phyloP scores from a whole-genome alignment of 78 protist genomes.

The Dictyostelium purpureum region DNA sequence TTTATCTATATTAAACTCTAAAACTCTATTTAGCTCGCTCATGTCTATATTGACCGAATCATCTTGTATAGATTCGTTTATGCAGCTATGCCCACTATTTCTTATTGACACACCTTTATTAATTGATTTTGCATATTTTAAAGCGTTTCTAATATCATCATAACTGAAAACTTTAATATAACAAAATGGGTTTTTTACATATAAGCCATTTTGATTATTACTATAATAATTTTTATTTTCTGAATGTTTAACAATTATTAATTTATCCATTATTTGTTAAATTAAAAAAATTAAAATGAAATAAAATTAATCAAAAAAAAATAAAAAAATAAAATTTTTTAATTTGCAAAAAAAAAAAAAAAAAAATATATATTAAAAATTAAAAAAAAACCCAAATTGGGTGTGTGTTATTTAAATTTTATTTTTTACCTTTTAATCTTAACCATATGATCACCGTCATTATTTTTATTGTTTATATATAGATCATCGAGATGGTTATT shows the following conservation, averaged over 20 bases:
- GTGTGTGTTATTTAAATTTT: neutral
- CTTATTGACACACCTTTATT: neutral
- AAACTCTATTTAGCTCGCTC: neutral
- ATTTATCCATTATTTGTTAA: too few species aligned
- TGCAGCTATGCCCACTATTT: constrained; percentile 45
- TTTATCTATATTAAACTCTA: neutral
- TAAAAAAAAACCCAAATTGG: too few species aligned
- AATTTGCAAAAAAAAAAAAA: too few species aligned
- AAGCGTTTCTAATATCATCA: neutral
- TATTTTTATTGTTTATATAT: neutral
- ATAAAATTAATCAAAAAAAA: too few species aligned
- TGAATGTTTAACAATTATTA: too few species aligned
- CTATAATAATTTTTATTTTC: neutral
- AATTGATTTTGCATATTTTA: neutral
- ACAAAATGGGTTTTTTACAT: neutral
- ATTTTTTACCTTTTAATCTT: neutral
- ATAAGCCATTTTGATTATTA: neutral
- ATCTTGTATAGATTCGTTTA: neutral
- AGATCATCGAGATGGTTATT: neutral
- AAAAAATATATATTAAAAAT: too few species aligned
- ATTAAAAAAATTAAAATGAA: too few species aligned
- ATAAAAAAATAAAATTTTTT: too few species aligned
- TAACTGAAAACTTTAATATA: neutral
- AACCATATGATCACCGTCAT: neutral
- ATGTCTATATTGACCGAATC: constrained; percentile 28